Conservation (phyloP, 2,329 filamentous ascomycete species). For the Didymella keratinophila region DNA sequence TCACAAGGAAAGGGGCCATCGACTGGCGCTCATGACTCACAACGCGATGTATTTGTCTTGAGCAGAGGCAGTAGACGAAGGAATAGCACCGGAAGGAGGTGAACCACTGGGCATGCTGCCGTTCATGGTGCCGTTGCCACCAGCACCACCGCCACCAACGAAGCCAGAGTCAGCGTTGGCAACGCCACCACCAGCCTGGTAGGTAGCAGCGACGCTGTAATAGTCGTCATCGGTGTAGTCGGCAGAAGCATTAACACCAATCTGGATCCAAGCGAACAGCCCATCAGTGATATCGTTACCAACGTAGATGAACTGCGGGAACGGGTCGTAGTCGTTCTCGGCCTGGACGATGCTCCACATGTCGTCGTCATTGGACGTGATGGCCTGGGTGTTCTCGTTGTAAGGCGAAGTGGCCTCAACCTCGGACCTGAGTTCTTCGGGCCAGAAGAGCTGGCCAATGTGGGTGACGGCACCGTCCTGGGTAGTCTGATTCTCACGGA, state of each 20-base stretch:
- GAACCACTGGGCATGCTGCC: slow-evolving; percentile 27
- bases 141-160: slow-evolving; percentile 11
- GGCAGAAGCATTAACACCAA: slow-evolving; percentile 36
- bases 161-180: slow-evolving; percentile 20
- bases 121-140: slow-evolving; percentile 2
- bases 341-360: slow-evolving; percentile 38
- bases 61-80: slow-evolving; percentile 8
- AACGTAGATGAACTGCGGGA: slow-evolving; percentile 36
- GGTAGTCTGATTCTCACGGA: slow-evolving; percentile 52
- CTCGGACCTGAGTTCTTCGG: slow-evolving; percentile 48
- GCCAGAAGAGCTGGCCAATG: slow-evolving; percentile 56
- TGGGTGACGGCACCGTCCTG: slow-evolving; percentile 52
- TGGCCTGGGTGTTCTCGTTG: slow-evolving; percentile 43
- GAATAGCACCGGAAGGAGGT: slow-evolving; percentile 22
- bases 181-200: slow-evolving; percentile 33
- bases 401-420: slow-evolving; percentile 52
- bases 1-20: background rate
- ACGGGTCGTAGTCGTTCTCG: slow-evolving; percentile 34
- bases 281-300: slow-evolving; percentile 34
- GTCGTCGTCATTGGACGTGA: slow-evolving; percentile 36
- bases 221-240: slow-evolving; percentile 30
- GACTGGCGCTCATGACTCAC: background rate
- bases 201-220: slow-evolving; percentile 32
- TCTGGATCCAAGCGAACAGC: slow-evolving; percentile 36
- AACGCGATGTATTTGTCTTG: background rate